phyloP scores from a whole-genome alignment of 768 basidiomycete species.

The Rhodocollybia butyracea region DNA sequence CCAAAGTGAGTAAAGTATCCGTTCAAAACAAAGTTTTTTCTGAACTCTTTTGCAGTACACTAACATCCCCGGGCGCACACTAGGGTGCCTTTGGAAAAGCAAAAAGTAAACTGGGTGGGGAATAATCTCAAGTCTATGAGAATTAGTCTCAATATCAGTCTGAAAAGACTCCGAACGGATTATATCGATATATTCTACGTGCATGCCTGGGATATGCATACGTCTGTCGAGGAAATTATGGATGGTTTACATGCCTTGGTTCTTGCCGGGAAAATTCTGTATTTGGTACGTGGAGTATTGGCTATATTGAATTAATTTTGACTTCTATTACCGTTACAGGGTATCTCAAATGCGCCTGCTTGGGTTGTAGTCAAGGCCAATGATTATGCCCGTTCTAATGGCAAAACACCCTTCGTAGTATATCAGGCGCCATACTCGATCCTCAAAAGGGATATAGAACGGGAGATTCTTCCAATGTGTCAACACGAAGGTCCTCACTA shows the following conservation, averaged over 20 bases:
- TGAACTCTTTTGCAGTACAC: neutral
- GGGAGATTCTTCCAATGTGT: constrained; percentile 42
- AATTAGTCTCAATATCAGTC: constrained; percentile 29
- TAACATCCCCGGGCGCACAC: constrained; percentile 22
- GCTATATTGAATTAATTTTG: neutral
- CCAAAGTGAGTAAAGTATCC: constrained; percentile 29
- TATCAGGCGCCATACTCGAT: constrained; percentile 40
- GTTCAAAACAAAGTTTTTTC: neutral
- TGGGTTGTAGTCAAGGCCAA: constrained; percentile 38
- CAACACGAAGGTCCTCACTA: constrained; percentile 23
- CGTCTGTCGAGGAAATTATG: constrained; percentile 46
- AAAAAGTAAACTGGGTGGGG: constrained; percentile 41
- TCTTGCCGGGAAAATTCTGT: constrained; percentile 40
- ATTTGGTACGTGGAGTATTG: constrained; percentile 17
- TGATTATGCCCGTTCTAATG: constrained; percentile 38
- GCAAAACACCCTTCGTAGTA: constrained; percentile 41
- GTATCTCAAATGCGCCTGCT: constrained; percentile 31
- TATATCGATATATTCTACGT: constrained; percentile 46
- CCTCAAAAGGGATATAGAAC: constrained; percentile 38
- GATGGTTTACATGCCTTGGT: constrained; percentile 43
- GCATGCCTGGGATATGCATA: constrained; percentile 44
- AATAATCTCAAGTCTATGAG: constrained; percentile 41
- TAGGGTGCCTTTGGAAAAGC: constrained; percentile 20
- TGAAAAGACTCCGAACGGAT: constrained; percentile 37
- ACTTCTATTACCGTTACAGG: constrained; percentile 26